These are phyloP conservation scores for Echria macrotheca DNA, from an alignment of 495 filamentous ascomycete genomes.

Conservation along the genomic window DNA sequence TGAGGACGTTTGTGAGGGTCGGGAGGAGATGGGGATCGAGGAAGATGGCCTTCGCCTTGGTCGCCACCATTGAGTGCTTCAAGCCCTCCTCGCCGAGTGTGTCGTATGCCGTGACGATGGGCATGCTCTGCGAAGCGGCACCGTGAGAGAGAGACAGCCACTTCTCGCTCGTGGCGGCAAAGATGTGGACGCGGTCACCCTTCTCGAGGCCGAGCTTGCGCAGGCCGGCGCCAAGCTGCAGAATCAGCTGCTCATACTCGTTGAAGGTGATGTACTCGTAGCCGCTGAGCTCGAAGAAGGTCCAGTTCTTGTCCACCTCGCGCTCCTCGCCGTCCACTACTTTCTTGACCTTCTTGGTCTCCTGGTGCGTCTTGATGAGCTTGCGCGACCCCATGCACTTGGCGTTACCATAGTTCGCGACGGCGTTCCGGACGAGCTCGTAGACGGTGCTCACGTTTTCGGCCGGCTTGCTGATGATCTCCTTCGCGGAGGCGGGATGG, in stretches of 20 bases:
- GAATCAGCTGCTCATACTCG: conserved; percentile 74
- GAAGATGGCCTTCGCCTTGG: conserved; percentile 82
- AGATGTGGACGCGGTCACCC: conserved; percentile 76
- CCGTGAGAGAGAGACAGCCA: conserved; percentile 66
- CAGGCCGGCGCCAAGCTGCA: conserved; percentile 71
- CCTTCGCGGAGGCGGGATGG: conserved; percentile 64
- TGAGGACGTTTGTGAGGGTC: conserved; percentile 74
- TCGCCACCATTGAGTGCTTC: conserved; percentile 85
- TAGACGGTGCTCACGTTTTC: conserved; percentile 76
- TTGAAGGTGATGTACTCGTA: conserved; percentile 85
- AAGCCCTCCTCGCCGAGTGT: conserved; percentile 92
- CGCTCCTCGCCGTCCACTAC: conserved; percentile 81
- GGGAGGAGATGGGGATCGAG: conserved; percentile 78
- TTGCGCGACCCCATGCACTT: conserved; percentile 78
- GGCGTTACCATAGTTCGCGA: conserved; percentile 79
- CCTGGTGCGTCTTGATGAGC: conserved; percentile 78
- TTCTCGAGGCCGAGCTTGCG: conserved; percentile 73
- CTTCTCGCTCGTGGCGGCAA: conserved; percentile 78
- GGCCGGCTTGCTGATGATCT: conserved; percentile 52
- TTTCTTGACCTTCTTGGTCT: conserved; percentile 97
- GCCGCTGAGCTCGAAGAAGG: conserved; percentile 84
- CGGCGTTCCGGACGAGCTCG: conserved; percentile 75
- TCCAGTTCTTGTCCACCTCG: conserved; percentile 94
- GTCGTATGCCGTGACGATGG: conserved; percentile 69
- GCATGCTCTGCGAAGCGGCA: conserved; percentile 53